Base-by-base conservation (phyloP, 2,329 filamentous ascomycete species). In the Colletotrichum noveboracense region DNA sequence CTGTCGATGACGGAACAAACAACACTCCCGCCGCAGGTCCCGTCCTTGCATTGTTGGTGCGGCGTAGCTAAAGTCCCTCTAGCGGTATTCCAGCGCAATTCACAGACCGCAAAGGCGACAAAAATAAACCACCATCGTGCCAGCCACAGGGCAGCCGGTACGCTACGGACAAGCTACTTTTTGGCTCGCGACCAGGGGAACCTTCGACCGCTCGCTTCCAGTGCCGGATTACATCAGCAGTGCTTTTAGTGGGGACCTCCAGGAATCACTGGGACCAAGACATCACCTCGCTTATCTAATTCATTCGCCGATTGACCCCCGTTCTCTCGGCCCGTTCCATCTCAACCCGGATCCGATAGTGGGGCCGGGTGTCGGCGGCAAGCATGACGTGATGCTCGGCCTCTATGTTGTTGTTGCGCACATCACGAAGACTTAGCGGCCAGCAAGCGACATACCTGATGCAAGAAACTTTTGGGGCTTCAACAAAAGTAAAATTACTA, bases 111-210 rank as follows among this genome's bases (percentile, higher is more conserved):
- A 67, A 21, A 43, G 24, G 24, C 18, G 28, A 26, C 52, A 34
- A 70, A 65, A 74, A 60, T 74, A 74, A 48, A 48, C 48, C n/a
- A 52, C 43, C n/a, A 24, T 21, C 43, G 43, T 52, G 43, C 43
- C 55, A 74, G 66, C 71, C 66, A 65, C 71, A 36, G 34, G 10
- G 43, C 67, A 58, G 66, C 66, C 71, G 71, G 71, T 70, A 65
- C 58, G 71, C 58, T 70, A 66, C 52, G 34, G 34, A 66, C 61
- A 36, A 26, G 61, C 69, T 66, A 43, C 68, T 66, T 58, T 58
- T 68, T 56, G 52, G 52, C 52, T 60, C 14, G 66, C 16, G 21
- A 16, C 66, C 68, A 34, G 32, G 34, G 67, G 36, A 48, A 1
- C 36, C 24, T 14, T 67, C 6, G 16, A 58, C 9, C 18, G 18